Base-by-base conservation (phyloP, 148 eudicot genomes). In the Talinum fruticosum region DNA sequence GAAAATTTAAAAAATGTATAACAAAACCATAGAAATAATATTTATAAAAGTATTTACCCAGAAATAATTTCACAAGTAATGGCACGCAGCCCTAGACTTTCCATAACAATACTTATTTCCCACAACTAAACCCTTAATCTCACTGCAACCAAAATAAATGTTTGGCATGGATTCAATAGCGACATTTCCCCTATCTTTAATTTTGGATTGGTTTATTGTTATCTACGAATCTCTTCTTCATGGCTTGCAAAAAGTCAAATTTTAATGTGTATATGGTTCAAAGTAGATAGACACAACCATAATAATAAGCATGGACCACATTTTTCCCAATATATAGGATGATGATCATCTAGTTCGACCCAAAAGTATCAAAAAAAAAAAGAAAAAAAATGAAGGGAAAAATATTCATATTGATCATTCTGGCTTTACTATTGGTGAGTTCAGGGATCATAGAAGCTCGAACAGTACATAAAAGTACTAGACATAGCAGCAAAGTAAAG, bases 381-480 rank as follows among this genome's bases (percentile, higher is more conserved):
- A 37, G 13, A 6, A 19, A 78, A 45, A 66, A 79, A 28, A 82
- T 82, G 85, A 74, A 75, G 32, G 19, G 72, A 32, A 82, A 64
- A 21, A 71, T n/a, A 51, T 51, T 74, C n/a, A 35, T 78, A 35
- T 19, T 66, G 23, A 23, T 75, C 23, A 28, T 82, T 35, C 1
- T 82, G 47, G 79, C 76, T 70, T 61, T 71, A 49, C 76, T 82
- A 59, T 64, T 82, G 73, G 62, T 82, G 12, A 64, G 72, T 29
- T 69, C 51, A 69, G 35, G 82, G 28, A 24, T 78, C 28, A 79
- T 71, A 47, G 85, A 82, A 62, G 85, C 81, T 24, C 69, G 54
- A 71, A 69, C 72, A n/a, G n/a, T n/a, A 64, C 81, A 28, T 18
- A 74, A 64, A 33, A 78, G 30, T 72, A 66, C 71, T 41, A 74